Percentiles rank a stretch among this genome's conserved stretches.
Conservation (phyloP, 306 rosid genomes). For the Vachellia pachyceras region DNA sequence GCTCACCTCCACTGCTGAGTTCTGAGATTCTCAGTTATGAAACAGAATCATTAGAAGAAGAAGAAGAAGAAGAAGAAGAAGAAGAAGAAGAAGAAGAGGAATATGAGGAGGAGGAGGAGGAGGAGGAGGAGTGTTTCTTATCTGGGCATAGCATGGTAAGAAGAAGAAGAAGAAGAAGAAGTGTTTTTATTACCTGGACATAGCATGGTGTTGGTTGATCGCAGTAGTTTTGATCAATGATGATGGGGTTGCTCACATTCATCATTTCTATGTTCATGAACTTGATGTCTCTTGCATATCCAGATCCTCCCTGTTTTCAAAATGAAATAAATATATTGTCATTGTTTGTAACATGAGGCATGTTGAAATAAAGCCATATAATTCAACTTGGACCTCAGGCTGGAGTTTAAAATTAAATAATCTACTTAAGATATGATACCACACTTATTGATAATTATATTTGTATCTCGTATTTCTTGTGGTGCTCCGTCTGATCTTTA, state of each 20-base stretch:
- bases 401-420: no score
- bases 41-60: background rate
- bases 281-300: constrained; percentile 65
- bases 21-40: constrained; percentile 37
- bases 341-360: no score
- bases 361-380: no score
- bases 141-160: constrained; percentile 62
- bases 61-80: background rate
- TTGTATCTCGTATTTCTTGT: no score
- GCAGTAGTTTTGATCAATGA: constrained; percentile 87
- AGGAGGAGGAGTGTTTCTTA: background rate
- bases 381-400: no score
- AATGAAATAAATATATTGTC: background rate
- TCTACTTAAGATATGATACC: no score
- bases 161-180: background rate
- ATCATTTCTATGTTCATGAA: constrained; percentile 61
- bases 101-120: no score
- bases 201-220: constrained; percentile 58
- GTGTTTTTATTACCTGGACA: constrained; percentile 44
- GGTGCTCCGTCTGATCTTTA: no score
- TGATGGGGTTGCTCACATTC: constrained; percentile 81
- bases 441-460: no score
- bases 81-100: background rate
- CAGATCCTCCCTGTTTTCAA: constrained; percentile 72
- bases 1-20: constrained; percentile 65